Evolutionary conservation across 352 stramenopile genomes (phyloP), one percentile per base, ranked within the genome.

Genomic region (Globisporangium uncinulatum): DNA sequence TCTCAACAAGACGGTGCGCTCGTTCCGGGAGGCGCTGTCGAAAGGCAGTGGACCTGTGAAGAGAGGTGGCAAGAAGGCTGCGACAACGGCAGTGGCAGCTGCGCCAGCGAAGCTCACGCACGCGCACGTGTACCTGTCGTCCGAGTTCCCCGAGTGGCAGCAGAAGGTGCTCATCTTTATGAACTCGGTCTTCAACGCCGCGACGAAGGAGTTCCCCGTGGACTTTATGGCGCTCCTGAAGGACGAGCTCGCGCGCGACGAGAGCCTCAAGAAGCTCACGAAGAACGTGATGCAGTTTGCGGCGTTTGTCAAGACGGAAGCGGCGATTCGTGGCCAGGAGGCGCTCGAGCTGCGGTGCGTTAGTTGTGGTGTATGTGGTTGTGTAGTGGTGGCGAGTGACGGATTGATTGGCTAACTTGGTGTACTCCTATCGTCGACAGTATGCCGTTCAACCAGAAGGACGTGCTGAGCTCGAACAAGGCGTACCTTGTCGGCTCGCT

Each of bases 261-360:
- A 91, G 53, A 82, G 88, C 36, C 59, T 96, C 49, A 95, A 94
- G 78, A 91, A 86, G 69, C 66, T 94, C 14, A 95, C 82, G 14
- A 98, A 98, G 82, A 92, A 96, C 61, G 83, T 96, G 31, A 99
- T 99, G 96, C 96, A 99, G 68, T 98, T 98, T 62, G 95, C 87
- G 59, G 89, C 91, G 24, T 99, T 98, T 48, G 85, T 98, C 62
- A 98, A 97, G 76, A 82, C 80, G 24, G 94, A 98, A 66, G 90
- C 87, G 24, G 73, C 89, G 51, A 79, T 98, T 57, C 88, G 96
- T 58, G 96, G 96, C 54, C 70, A 83, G 47, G 89, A 97, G 56
- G 94, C 92, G 37, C 78, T 99, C 55, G 95, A 98, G 62, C 78
- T 97, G 44, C 85, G 87, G 72, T 91, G 76, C 54, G 69, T 60